Evolutionary conservation across 2,329 filamentous ascomycete genomes (phyloP), one percentile per base, ranked within the genome.

Genomic region (Xylariaceae sp.): DNA sequence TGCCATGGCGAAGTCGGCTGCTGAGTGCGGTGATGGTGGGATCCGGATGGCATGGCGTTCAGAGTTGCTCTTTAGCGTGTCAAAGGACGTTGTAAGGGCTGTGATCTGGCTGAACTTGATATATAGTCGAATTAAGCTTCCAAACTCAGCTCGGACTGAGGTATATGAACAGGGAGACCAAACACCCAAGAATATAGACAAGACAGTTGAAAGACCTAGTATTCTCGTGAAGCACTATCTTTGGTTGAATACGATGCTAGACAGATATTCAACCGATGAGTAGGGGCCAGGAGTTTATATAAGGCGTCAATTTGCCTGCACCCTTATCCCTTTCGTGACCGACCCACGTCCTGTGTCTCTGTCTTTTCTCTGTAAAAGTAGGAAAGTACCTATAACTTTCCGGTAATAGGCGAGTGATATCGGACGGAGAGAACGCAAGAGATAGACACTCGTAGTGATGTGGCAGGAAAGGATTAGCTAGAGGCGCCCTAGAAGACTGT

Each of bases 1-100:
- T 87, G 84, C 84, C 84, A 86, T 64, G 68, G 72, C 9, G 69
- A 63, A 57, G 37, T 56, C 26, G 66, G 43, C 45, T 60, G 62
- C 34, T 53, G 61, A 59, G 33, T 37, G 39, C 36, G 65, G 31
- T 53, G 48, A 26, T 53, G 55, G 44, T 56, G 59, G 9, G 63
- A 64, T 33, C 65, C 56, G 39, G 68, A 69, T 44, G 68, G 63
- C 66, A 71, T 71, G 53, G 31, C 63, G 60, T 56, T 46, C 48
- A 48, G 56, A 44, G 39, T 49, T 52, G 28, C 39, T 33, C 7
- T 12, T 41, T 45, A 17, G 26, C 26, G 21, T 36, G 17, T 36
- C 26, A 36, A 48, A 17, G 19, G 33, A 44, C 50, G 29, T 40
- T 14, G 29, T n/a, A 53, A 56, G 31, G 3, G 33, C 26, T 45